These are phyloP conservation scores for Pythium insidiosum DNA, from an alignment of 352 stramenopile genomes.

Conservation along the genomic window DNA sequence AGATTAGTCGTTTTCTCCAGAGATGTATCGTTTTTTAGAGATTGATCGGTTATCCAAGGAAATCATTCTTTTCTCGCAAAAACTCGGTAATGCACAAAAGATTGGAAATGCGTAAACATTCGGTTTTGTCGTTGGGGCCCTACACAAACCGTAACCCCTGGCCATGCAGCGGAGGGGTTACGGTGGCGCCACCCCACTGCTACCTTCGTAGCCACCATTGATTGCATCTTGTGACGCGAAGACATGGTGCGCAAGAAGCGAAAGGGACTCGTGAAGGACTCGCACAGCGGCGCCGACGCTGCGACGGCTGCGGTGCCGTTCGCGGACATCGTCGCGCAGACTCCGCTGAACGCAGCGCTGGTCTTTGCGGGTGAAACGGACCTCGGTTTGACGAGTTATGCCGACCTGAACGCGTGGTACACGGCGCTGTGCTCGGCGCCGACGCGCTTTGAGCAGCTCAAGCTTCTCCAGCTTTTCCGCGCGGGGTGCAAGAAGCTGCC, in stretches of 20 bases:
- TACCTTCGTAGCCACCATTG: too few species aligned
- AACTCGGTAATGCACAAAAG: too few species aligned
- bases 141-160: too few species aligned
- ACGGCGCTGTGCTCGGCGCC: slow-evolving; percentile 18
- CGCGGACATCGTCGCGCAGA: slow-evolving; percentile 20
- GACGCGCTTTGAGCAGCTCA: slow-evolving; percentile 61
- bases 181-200: too few species aligned
- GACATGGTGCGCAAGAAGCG: slow-evolving; percentile 84
- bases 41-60: too few species aligned
- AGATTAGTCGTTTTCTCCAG: too few species aligned
- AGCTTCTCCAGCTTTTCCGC: slow-evolving; percentile 62
- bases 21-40: too few species aligned
- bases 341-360: slow-evolving; percentile 28
- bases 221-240: too few species aligned
- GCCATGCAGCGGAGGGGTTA: too few species aligned
- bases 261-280: slow-evolving; percentile 61
- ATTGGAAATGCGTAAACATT: too few species aligned
- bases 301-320: slow-evolving; percentile 13
- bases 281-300: slow-evolving; percentile 11
- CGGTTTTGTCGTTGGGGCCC: too few species aligned
- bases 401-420: slow-evolving; percentile 36
- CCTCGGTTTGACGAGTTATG: slow-evolving; percentile 12
- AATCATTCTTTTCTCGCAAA: too few species aligned
- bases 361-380: slow-evolving; percentile 20
- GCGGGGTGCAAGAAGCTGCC: slow-evolving; percentile 35